Evolutionary conservation across 495 filamentous ascomycete species (phyloP).

Genomic region (Echria macrotheca): DNA sequence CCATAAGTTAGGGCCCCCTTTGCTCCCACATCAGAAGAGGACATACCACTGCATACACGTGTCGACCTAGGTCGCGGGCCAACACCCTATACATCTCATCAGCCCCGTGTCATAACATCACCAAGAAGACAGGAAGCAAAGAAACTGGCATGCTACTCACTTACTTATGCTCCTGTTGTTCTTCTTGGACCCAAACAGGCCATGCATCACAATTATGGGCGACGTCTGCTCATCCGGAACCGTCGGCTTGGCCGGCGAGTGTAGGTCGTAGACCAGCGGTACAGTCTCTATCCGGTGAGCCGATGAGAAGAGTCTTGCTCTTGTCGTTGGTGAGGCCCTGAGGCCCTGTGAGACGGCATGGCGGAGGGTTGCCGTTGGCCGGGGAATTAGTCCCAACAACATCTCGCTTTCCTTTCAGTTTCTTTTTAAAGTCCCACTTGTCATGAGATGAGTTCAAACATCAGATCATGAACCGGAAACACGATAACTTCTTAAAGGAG

Average conservation of each 20-base stretch:
- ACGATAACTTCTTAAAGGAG: too few relatives aligned
- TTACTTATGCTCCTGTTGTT: conserved; percentile 96
- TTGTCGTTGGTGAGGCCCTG: neutral
- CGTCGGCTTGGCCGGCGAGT: conserved; percentile 41
- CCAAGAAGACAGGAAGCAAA: neutral
- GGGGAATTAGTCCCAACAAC: neutral
- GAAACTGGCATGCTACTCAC: conserved; percentile 48
- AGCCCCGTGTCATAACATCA: neutral
- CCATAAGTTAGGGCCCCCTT: too few relatives aligned
- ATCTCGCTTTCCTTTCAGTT: neutral
- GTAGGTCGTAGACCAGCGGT: conserved; percentile 54
- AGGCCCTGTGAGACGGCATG: neutral
- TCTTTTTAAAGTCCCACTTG: too few relatives aligned
- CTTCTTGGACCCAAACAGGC: conserved; percentile 91
- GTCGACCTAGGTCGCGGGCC: conserved; percentile 72
- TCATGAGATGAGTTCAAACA: too few relatives aligned
- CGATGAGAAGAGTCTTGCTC: conserved; percentile 3
- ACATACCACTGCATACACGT: conserved; percentile 78
- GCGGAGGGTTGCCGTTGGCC: neutral
- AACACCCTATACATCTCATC: conserved; percentile 48
- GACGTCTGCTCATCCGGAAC: conserved; percentile 37
- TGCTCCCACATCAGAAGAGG: too few relatives aligned
- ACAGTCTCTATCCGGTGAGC: conserved; percentile 22
- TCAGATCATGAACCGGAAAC: too few relatives aligned
- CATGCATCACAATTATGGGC: conserved; percentile 87